A percentile compares a stretch with the other conserved stretches of the same genome.
These are phyloP conservation scores for Fusarium heterosporum DNA, from an alignment of 2,329 filamentous ascomycete species.

Conservation along the genomic window DNA sequence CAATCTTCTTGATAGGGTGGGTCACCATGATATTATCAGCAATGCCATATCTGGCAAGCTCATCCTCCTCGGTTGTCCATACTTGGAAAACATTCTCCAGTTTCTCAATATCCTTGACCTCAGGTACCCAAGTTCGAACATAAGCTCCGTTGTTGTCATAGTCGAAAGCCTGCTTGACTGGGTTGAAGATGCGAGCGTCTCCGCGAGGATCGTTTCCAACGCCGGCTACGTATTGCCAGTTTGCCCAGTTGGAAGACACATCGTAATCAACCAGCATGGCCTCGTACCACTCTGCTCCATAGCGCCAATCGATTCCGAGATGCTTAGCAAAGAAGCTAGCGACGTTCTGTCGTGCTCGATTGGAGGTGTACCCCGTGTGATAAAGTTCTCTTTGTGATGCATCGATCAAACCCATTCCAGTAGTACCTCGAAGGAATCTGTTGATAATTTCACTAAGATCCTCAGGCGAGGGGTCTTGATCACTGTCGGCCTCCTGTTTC, in stretches of 20 bases:
- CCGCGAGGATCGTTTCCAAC: constrained; percentile 83
- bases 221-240: constrained; percentile 85
- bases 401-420: constrained; percentile 82
- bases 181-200: constrained; percentile 81
- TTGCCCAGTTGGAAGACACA: constrained; percentile 80
- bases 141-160: constrained; percentile 79
- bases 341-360: constrained; percentile 80
- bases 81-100: constrained; percentile 75
- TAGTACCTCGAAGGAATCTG: constrained; percentile 74
- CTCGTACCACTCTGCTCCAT: constrained; percentile 87
- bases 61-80: constrained; percentile 71
- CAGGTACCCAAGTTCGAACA: constrained; percentile 78
- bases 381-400: constrained; percentile 80
- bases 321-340: constrained; percentile 80
- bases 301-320: constrained; percentile 80
- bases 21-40: constrained; percentile 73
- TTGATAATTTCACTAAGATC: constrained; percentile 63
- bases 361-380: constrained; percentile 82
- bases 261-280: constrained; percentile 81
- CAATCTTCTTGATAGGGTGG: constrained; percentile 72
- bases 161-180: constrained; percentile 82
- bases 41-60: constrained; percentile 68
- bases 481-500: constrained; percentile 43
- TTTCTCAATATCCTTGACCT: constrained; percentile 67
- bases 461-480: constrained; percentile 57